Conservation (phyloP, 257 asterid species). For the Misopates orontium region DNA sequence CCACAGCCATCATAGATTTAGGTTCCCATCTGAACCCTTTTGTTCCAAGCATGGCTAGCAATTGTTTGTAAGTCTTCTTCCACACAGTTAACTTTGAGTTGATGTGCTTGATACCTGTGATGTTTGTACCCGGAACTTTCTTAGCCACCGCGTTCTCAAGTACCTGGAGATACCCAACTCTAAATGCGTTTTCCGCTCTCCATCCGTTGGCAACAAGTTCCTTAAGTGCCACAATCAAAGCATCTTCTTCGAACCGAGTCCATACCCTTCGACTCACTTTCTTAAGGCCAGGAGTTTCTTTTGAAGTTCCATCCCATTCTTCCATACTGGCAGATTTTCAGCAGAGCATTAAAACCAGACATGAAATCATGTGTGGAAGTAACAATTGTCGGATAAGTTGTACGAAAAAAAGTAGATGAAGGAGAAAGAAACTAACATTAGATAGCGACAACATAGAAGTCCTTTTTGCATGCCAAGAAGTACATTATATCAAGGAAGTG, state of each 20-base stretch:
- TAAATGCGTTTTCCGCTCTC: slow-evolving; percentile 15
- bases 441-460: too few relatives aligned
- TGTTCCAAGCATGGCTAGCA: slow-evolving; percentile 6
- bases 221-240: not conserved
- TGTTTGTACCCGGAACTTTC: slow-evolving; percentile 6
- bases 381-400: not conserved
- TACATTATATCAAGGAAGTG: too few relatives aligned
- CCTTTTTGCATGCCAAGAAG: too few relatives aligned
- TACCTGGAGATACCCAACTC: slow-evolving; percentile 8
- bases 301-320: not conserved
- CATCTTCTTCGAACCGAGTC: slow-evolving; percentile 13
- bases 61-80: slow-evolving; percentile 14
- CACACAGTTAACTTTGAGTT: slow-evolving; percentile 20
- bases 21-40: slow-evolving; percentile 16
- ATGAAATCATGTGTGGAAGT: not conserved
- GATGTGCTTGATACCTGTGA: slow-evolving; percentile 18
- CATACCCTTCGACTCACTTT: slow-evolving; percentile 17
- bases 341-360: not conserved
- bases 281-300: too few relatives aligned
- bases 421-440: not conserved
- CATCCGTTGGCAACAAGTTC: slow-evolving; percentile 15
- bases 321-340: slow-evolving; percentile 7
- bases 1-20: slow-evolving; percentile 13
- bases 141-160: slow-evolving; percentile 17
- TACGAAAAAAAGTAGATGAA: not conserved